A percentile compares a stretch with the other conserved stretches of the same genome.
These are phyloP conservation scores for Globisporangium carolinianum DNA, from an alignment of 352 stramenopile genomes.

Conservation along the genomic window DNA sequence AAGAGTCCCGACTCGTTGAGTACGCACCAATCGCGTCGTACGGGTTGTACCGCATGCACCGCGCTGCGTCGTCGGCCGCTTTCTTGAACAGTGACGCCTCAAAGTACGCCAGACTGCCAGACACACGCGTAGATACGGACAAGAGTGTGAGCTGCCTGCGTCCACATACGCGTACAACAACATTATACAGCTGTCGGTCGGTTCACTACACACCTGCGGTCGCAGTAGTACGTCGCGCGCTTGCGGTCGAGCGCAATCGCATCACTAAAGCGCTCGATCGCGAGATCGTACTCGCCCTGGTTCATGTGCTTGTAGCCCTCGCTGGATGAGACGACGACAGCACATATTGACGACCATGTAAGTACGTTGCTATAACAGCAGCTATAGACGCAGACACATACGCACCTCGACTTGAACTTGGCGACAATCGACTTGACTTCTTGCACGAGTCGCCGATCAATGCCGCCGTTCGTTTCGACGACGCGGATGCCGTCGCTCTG, in stretches of 20 bases:
- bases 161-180: not conserved
- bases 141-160: not conserved
- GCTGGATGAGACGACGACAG: slow-evolving; percentile 13
- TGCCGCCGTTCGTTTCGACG: slow-evolving; percentile 30
- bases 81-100: slow-evolving; percentile 67
- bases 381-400: not conserved
- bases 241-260: slow-evolving; percentile 86
- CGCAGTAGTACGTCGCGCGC: slow-evolving; percentile 89
- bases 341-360: too few relatives aligned
- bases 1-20: not conserved
- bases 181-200: not conserved
- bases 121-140: not conserved
- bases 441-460: slow-evolving; percentile 45
- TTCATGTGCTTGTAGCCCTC: slow-evolving; percentile 92
- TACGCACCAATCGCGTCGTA: slow-evolving; percentile 86
- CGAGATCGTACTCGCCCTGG: slow-evolving; percentile 77
- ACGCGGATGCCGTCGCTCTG: slow-evolving; percentile 26
- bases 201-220: slow-evolving; percentile 53
- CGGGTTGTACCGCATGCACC: slow-evolving; percentile 90
- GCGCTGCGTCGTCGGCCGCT: slow-evolving; percentile 82
- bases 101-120: slow-evolving; percentile 54
- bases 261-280: slow-evolving; percentile 91
- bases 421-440: slow-evolving; percentile 57
- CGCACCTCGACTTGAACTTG: slow-evolving; percentile 39
- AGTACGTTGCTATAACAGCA: not conserved